These are phyloP conservation scores for Neocucurbitaria cava DNA, from an alignment of 2,329 filamentous ascomycete species.

Conservation along the genomic window DNA sequence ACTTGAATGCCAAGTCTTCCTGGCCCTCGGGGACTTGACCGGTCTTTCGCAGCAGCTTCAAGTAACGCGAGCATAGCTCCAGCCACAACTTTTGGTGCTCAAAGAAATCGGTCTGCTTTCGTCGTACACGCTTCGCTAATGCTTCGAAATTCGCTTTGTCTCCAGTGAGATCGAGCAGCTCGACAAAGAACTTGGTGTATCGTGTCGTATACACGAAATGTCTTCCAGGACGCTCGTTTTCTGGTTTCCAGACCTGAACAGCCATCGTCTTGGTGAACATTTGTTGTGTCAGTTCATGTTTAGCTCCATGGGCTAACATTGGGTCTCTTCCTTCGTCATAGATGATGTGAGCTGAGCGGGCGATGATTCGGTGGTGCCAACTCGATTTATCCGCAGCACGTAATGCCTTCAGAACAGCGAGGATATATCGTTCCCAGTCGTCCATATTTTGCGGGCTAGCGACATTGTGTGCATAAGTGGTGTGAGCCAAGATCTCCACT, in stretches of 20 bases:
- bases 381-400: constrained; percentile 83
- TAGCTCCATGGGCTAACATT: constrained; percentile 66
- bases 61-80: constrained; percentile 64
- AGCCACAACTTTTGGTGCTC: constrained; percentile 70
- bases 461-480: constrained; percentile 63
- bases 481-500: constrained; percentile 59
- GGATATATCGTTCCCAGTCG: constrained; percentile 67
- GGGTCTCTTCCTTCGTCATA: constrained; percentile 63
- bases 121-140: constrained; percentile 78
- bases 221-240: constrained; percentile 80
- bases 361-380: constrained; percentile 93
- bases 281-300: constrained; percentile 79
- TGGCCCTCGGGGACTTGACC: constrained; percentile 66
- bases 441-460: constrained; percentile 57
- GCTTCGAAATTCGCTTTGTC: constrained; percentile 80
- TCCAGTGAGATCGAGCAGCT: constrained; percentile 74
- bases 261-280: constrained; percentile 96
- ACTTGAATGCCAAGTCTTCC: constrained; percentile 70
- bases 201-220: constrained; percentile 92
- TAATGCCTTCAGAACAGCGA: constrained; percentile 66
- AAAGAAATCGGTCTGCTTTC: constrained; percentile 78
- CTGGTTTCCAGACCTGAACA: constrained; percentile 93
- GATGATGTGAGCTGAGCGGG: constrained; percentile 70
- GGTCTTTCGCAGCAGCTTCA: constrained; percentile 64
- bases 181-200: constrained; percentile 83